Evolutionary conservation across 371 early-diverging fungal genomes (phyloP).

Genomic region (Mortierella sp.): DNA sequence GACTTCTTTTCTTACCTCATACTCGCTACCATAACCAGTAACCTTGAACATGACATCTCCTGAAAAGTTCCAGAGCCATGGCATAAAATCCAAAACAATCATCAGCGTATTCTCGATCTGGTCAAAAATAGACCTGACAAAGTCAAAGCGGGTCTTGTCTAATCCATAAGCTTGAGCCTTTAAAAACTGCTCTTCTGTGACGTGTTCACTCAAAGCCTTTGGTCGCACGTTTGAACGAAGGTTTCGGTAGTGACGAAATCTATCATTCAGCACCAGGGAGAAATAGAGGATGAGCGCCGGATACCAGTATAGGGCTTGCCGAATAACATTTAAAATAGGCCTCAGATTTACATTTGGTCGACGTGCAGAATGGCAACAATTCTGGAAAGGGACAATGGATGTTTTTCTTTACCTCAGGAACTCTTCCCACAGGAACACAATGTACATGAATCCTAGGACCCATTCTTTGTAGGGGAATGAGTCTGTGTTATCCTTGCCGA

Average conservation of each 20-base stretch:
- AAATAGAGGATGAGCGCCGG: not conserved
- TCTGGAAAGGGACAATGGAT: too few relatives aligned
- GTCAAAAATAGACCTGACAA: conserved; percentile 71
- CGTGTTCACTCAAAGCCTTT: conserved; percentile 72
- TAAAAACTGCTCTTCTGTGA: conserved; percentile 79
- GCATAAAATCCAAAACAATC: conserved; percentile 77
- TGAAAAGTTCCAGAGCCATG: conserved; percentile 79
- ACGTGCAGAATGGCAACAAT: too few relatives aligned
- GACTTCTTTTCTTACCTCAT: conserved; percentile 69
- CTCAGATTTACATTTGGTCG: too few relatives aligned
- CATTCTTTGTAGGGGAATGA: conserved; percentile 78
- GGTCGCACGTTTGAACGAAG: conserved; percentile 76
- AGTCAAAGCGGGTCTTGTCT: conserved; percentile 87
- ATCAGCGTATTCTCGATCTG: conserved; percentile 76
- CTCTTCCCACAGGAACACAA: conserved; percentile 75
- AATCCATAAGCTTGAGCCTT: conserved; percentile 90
- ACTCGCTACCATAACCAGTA: conserved; percentile 74
- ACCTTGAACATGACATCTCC: conserved; percentile 66
- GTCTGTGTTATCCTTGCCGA: conserved; percentile 10
- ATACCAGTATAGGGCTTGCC: not conserved
- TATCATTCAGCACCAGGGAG: conserved; percentile 12
- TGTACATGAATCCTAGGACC: conserved; percentile 77
- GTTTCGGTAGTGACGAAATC: conserved; percentile 81
- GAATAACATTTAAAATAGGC: not conserved
- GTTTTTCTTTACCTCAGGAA: conserved; percentile 68